phyloP scores from a whole-genome alignment of 1,284 basidiomycete species.

The Apiotrichum akiyoshidainum region DNA sequence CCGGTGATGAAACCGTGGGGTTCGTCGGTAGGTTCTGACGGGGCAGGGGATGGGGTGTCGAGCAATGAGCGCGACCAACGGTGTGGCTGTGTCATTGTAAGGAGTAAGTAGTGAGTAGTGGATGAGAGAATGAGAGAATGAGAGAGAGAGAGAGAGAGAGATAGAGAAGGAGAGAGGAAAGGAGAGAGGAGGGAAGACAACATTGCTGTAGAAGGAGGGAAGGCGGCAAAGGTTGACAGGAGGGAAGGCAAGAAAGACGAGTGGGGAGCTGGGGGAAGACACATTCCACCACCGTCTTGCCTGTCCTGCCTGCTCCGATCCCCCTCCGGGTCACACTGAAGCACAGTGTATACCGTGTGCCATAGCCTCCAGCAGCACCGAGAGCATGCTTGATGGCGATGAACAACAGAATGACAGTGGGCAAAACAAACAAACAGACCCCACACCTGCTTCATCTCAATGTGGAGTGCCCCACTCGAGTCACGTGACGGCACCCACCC shows the following conservation, averaged over 20 bases:
- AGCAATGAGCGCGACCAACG: conserved; percentile 12
- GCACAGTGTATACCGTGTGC: background rate
- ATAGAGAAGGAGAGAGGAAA: background rate
- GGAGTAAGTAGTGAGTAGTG: background rate
- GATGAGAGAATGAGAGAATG: background rate
- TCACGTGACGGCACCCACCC: too few relatives aligned
- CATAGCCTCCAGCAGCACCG: too few relatives aligned
- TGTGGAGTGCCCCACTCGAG: too few relatives aligned
- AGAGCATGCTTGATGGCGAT: background rate
- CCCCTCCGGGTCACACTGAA: too few relatives aligned
- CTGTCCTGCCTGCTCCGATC: too few relatives aligned
- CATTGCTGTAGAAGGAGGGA: background rate
- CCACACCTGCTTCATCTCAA: too few relatives aligned
- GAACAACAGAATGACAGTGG: background rate
- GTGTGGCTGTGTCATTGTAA: background rate
- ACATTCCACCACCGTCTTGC: too few relatives aligned
- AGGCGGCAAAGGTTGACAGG: background rate
- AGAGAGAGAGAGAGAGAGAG: background rate
- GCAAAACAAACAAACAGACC: background rate
- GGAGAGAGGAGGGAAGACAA: background rate
- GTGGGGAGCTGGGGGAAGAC: too few relatives aligned
- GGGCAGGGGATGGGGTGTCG: conserved; percentile 9
- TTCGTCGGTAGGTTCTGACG: background rate
- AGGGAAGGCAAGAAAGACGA: background rate
- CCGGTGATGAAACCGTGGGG: conserved; percentile 3